Evolutionary conservation across 345 rosid genomes (phyloP), one percentile per base, ranked within the genome.

Genomic region (Boechera retrofracta): DNA sequence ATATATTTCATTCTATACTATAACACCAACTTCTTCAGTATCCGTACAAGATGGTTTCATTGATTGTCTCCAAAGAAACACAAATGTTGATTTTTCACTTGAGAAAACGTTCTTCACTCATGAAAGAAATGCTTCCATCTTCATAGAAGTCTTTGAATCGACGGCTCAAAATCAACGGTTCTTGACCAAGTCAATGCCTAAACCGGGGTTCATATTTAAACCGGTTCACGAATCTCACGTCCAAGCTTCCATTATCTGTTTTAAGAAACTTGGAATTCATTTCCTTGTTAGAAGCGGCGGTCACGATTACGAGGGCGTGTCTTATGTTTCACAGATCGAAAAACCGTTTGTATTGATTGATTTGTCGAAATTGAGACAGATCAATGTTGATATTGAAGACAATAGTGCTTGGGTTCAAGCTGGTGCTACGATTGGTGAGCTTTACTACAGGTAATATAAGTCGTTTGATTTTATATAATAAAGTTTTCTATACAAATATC

Each of bases 391-490:
- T 62, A 71, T 85, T 2, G 71, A 67, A 5, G 77, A 70, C 5
- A 79, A 80, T 64, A 83, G 68, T 54, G 91, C 86, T 11, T 90
- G 91, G 96, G 78, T 83, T 62, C 83, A 88, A 70, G 79, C 89
- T 3, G 96, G 96, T 0, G 91, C 96, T 13, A 88, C 96, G 0
- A 28, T 77, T 10, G 91, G 93, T 6, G 93, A 90, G 38, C 85
- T 83, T 56, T 74, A 74, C 18, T 74, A 74, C 72, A 74, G 78
- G 78, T 74, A 49, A 6, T 24, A 8, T 7, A 9, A 39, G 42
- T 39, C 3, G 11, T 39, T 39, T 39, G 42, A 10, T 39, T 39
- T 39, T 16, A 48, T 48, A 48, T 16, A 48, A n/a, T 18, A 16
- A 2, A n/a, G 2, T 16, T n/a, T 16, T 7, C 4, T 48, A 48